These are phyloP conservation scores for Rutstroemia sp. DNA, from an alignment of 2,329 filamentous ascomycete species.

Conservation along the genomic window DNA sequence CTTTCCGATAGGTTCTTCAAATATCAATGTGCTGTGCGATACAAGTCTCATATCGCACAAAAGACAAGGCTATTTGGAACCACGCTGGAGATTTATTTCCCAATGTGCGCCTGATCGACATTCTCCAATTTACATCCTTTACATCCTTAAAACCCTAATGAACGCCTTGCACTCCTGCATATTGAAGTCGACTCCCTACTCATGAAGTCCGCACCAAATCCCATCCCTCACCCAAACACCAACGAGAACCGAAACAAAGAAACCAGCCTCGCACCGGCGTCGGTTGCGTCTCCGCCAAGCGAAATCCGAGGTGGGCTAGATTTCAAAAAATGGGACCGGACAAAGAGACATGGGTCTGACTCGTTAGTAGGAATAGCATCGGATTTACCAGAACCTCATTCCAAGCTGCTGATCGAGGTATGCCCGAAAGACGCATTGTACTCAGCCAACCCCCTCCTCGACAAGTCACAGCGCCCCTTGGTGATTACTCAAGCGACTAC, in stretches of 20 bases:
- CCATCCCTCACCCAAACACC: background rate
- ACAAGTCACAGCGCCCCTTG: background rate
- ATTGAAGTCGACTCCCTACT: background rate
- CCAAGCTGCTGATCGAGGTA: background rate
- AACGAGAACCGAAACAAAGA: background rate
- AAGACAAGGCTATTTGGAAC: too few relatives aligned
- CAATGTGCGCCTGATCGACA: too few relatives aligned
- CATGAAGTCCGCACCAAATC: background rate
- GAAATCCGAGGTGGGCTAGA: background rate
- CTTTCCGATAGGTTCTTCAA: too few relatives aligned
- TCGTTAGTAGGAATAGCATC: background rate
- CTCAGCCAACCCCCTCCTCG: too few relatives aligned
- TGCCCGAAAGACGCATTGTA: background rate
- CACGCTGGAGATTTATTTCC: too few relatives aligned
- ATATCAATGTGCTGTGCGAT: too few relatives aligned
- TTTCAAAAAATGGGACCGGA: background rate
- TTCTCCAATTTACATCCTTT: too few relatives aligned
- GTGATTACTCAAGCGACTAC: background rate
- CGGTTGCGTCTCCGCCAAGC: background rate
- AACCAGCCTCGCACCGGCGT: background rate
- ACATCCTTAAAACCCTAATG: too few relatives aligned
- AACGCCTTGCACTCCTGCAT: too few relatives aligned
- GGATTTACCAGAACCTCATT: background rate
- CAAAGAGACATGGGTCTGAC: slow-evolving; percentile 5
- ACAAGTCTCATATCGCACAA: too few relatives aligned